phyloP scores from a whole-genome alignment of 495 filamentous ascomycete genomes.

The Talaromyces thailandensis region DNA sequence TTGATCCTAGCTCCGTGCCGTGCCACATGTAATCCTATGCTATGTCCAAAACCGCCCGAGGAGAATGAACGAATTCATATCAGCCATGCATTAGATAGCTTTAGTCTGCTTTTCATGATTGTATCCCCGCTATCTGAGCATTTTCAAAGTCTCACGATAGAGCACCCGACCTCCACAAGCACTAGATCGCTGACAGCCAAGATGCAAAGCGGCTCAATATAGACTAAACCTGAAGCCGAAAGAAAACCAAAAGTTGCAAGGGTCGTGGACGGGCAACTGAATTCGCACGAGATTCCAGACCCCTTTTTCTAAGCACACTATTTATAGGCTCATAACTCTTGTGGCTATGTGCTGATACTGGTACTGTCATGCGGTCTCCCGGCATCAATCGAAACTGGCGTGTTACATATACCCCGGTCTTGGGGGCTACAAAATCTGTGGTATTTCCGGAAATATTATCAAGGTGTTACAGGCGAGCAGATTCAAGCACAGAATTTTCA shows the following conservation, averaged over 20 bases:
- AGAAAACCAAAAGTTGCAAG: neutral
- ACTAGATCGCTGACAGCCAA: neutral
- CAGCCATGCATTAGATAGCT: neutral
- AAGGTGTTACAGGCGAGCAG: neutral
- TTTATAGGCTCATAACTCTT: neutral
- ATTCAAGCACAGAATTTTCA: neutral
- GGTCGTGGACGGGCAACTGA: neutral
- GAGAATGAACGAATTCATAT: neutral
- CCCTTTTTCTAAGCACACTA: neutral
- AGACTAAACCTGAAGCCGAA: neutral
- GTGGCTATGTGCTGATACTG: neutral
- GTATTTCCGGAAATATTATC: neutral
- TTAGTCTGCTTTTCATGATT: neutral
- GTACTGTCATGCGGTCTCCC: neutral
- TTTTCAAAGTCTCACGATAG: neutral
- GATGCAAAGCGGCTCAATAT: neutral
- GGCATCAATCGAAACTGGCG: neutral
- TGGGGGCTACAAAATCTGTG: neutral
- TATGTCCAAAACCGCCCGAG: neutral
- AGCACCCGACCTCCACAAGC: neutral
- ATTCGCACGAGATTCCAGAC: neutral
- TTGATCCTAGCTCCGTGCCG: neutral
- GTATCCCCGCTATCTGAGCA: neutral
- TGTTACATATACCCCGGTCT: neutral
- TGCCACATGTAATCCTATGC: neutral